Conservation (phyloP, 192 early-diverging fungal genomes). For the Glomus cerebriforme region DNA sequence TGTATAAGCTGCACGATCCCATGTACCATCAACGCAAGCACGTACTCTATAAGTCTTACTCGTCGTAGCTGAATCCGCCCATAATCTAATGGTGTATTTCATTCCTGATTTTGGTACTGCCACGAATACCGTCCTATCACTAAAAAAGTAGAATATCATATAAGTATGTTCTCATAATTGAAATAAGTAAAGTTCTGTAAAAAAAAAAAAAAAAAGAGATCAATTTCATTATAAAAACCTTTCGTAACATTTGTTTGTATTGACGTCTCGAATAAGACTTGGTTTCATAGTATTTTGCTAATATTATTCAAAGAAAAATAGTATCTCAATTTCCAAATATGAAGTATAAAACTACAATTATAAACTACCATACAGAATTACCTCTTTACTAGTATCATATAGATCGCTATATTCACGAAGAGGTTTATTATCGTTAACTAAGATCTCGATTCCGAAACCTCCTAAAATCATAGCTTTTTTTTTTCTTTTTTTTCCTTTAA, state of each 20-base stretch:
- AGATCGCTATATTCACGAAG: background rate
- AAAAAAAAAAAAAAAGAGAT: background rate
- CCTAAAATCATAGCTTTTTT: background rate
- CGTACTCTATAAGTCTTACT: background rate
- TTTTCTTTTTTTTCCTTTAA: constrained; percentile 64
- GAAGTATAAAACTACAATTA: background rate
- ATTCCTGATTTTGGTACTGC: background rate
- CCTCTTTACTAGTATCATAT: background rate
- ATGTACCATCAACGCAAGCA: background rate
- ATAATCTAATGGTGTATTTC: background rate
- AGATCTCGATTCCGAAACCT: background rate
- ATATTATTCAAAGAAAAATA: background rate
- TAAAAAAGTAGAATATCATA: background rate
- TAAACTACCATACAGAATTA: background rate
- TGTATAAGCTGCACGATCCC: background rate
- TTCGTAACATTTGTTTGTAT: background rate
- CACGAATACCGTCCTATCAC: background rate
- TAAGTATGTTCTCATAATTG: no score
- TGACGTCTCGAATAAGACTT: background rate
- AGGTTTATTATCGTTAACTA: background rate
- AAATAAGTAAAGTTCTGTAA: background rate
- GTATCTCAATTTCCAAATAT: background rate
- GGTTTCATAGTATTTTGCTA: background rate
- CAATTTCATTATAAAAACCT: background rate
- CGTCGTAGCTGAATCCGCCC: background rate